Evolutionary conservation across 192 early-diverging fungal genomes (phyloP), one percentile per base, ranked within the genome.

Genomic region (Mortierella claussenii): DNA sequence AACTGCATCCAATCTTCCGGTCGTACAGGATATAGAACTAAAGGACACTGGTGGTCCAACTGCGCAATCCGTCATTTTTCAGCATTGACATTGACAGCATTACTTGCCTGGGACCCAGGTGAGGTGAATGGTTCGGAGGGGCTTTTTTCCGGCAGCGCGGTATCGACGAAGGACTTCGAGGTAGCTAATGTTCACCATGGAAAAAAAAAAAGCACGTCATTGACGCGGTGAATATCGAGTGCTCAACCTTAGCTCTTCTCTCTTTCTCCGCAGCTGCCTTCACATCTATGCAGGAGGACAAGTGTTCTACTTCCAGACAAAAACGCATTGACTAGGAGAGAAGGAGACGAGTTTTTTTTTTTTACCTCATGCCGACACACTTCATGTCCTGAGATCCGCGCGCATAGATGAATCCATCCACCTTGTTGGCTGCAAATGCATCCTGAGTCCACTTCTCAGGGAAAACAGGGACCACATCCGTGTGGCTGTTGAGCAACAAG

Each of bases 321-420:
- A n/a, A n/a, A n/a, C n/a, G n/a, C n/a, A n/a, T n/a, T n/a, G n/a
- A n/a, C n/a, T n/a, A n/a, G n/a, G n/a, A n/a, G n/a, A n/a, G n/a
- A n/a, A n/a, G n/a, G n/a, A n/a, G n/a, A n/a, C n/a, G n/a, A 3
- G 23, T 59, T 24, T 13, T 27, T 31, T 15, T 7, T 20, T 33
- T 60, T 13, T 69, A 82, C 81, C 81, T 82, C n/a, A 66, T 71
- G 12, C 93, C 93, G 47, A 94, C 92, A 73, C 93, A 94, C 79
- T 96, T 96, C 95, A 96, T 96, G 68, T 96, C 94, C 76, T 94
- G 93, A 13, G 94, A 68, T 1, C 93, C 94, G 37, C 93, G 89
- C n/a, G 93, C 95, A 63, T 89, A 80, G 67, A 96, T 95, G 48
- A 87, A 73, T 15, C 91, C 91, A 20, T 80, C 82, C 36, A 78